Conservation (phyloP, 257 asterid species). For the Solanum chaucha region DNA sequence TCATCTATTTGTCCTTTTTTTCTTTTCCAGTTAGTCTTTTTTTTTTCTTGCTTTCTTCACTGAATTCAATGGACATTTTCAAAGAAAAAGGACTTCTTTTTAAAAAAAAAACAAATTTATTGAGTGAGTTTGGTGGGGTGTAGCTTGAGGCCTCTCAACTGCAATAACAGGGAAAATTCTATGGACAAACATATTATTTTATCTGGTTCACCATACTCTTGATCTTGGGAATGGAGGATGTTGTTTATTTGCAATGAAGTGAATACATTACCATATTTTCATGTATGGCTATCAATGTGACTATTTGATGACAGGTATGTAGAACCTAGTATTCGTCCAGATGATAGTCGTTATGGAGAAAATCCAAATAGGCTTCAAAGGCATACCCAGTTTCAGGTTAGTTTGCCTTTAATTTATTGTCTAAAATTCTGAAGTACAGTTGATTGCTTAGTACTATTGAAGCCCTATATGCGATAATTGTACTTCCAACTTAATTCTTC, state of each 20-base stretch:
- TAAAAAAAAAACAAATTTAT: neutral
- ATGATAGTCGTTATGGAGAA: constrained; percentile 98
- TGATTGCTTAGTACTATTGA: neutral
- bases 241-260: neutral
- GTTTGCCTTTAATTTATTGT: neutral
- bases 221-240: neutral
- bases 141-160: neutral
- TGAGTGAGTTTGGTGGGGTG: neutral
- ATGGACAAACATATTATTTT: neutral
- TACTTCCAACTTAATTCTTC: neutral
- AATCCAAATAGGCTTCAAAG: constrained; percentile 97
- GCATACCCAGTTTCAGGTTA: constrained; percentile 95
- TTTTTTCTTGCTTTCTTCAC: neutral
- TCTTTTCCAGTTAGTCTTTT: neutral
- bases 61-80: neutral
- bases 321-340: constrained; percentile 97
- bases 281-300: constrained; percentile 15
- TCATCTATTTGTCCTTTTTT: neutral
- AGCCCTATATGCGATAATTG: neutral
- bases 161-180: neutral
- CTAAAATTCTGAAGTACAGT: neutral
- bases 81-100: neutral
- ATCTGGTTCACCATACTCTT: neutral
- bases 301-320: constrained; percentile 67
- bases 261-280: neutral